Evolutionary conservation across 139 green algal species (phyloP), one percentile per base, ranked within the genome.

Genomic region (Bryopsis sp.): DNA sequence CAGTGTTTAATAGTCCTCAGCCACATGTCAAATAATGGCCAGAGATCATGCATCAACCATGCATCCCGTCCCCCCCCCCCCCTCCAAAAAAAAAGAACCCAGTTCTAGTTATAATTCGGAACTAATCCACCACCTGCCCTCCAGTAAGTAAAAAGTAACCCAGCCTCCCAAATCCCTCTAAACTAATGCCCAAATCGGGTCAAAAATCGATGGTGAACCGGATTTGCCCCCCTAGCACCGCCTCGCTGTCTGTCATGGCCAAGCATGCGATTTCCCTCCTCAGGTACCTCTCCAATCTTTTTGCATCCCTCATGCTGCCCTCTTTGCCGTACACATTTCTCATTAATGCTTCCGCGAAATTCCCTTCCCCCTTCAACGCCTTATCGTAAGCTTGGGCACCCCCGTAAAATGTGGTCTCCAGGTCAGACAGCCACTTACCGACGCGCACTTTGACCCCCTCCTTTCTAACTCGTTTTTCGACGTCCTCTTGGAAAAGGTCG

Each of bases 401-500:
- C 22, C 69, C 69, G 43, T 75, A 75, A 28, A 75, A 75, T 31
- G 4, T 39, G 36, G 35, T 71, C 69, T 75, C 69, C 15, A 75
- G 29, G 39, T 75, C 69, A 29, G 58, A 68, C 69, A 64, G 39
- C 15, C 6, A 39, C 47, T 11, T 32, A 26, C 39, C 70, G 33
- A 64, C 59, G 34, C 32, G 11, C 26, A 65, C 62, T 69, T 38
- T 8, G 29, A 54, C 58, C 4, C 62, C 62, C 35, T 15, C 19
- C 43, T 37, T 34, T 22, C 43, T 24, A 57, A 75, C 59, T 0
- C 69, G 69, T 22, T 43, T 26, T 64, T 75, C 69, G 24, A 75
- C 59, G 24, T 75, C 59, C 46, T 75, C 59, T 58, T 68, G 59
- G 39, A 75, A 75, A 34, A 64, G 47, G 43, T 75, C 69, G 31